A percentile compares a stretch with the other conserved stretches of the same genome.
Evolutionary conservation across 2,329 filamentous ascomycete genomes (phyloP).

Genomic region (Westerdykella ornata): DNA sequence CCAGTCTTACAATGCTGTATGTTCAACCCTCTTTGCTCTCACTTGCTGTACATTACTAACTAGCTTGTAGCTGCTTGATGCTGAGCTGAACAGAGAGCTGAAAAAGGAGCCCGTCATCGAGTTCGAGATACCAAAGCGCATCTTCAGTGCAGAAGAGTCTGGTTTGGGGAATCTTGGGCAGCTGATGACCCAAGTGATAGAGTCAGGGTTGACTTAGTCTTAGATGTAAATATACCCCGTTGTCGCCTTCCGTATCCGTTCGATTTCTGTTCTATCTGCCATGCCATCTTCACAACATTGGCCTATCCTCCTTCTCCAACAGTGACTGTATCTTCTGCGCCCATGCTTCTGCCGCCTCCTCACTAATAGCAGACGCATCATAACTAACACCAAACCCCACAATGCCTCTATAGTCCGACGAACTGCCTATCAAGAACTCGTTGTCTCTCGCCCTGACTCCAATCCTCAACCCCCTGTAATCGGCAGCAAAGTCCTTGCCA

Average conservation of each 20-base stretch:
- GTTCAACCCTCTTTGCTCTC: constrained; percentile 27
- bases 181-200: constrained; percentile 28
- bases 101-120: constrained; percentile 86
- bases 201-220: constrained; percentile 14
- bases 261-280: too few species aligned
- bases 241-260: not conserved
- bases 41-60: constrained; percentile 5
- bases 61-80: constrained; percentile 63
- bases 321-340: constrained; percentile 25
- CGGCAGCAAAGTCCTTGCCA: constrained; percentile 36
- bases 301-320: constrained; percentile 18
- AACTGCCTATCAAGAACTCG: constrained; percentile 43
- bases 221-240: not conserved
- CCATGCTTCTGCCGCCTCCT: constrained; percentile 28
- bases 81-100: constrained; percentile 73
- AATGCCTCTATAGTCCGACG: constrained; percentile 31
- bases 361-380: constrained; percentile 36
- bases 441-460: constrained; percentile 42
- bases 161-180: constrained; percentile 26
- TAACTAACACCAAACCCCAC: constrained; percentile 39
- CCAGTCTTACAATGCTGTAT: constrained; percentile 77
- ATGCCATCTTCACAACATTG: constrained; percentile 14
- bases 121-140: constrained; percentile 84
- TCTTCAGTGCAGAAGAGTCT: constrained; percentile 50
- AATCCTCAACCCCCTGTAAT: constrained; percentile 34